A percentile compares a stretch with the other conserved stretches of the same genome.
Evolutionary conservation across 768 basidiomycete species (phyloP).

Genomic region (Strobilomyces dryophilus): DNA sequence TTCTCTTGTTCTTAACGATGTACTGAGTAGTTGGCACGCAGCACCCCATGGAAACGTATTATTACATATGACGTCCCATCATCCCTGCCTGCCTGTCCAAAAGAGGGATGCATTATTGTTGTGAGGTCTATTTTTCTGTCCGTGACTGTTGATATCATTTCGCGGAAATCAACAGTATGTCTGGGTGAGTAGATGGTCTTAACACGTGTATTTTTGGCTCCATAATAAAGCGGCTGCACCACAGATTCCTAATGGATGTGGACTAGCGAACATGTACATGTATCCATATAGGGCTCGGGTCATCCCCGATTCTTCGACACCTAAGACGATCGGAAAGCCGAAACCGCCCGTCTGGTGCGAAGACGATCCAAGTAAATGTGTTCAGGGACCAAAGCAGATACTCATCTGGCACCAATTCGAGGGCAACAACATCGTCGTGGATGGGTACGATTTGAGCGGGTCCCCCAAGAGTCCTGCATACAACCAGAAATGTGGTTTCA

Average conservation of each 20-base stretch:
- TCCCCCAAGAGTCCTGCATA: neutral
- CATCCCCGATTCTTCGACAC: neutral
- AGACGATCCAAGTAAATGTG: conserved; percentile 1
- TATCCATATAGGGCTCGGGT: neutral
- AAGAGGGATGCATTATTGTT: neutral
- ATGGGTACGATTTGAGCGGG: conserved; percentile 2
- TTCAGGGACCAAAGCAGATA: conserved; percentile 8
- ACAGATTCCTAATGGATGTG: conserved; percentile 9
- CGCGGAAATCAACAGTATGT: neutral
- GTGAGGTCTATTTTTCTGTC: conserved; percentile 4
- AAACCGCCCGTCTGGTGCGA: neutral
- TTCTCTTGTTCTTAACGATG: no score
- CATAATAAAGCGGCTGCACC: neutral
- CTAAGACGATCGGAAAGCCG: conserved; percentile 7
- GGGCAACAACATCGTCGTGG: conserved; percentile 3
- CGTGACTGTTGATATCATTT: neutral
- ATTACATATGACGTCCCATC: conserved; percentile 3
- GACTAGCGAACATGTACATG: conserved; percentile 7
- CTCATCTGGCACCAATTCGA: neutral
- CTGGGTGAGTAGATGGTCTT: conserved; percentile 9
- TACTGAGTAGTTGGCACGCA: neutral
- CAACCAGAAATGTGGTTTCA: conserved; percentile 13
- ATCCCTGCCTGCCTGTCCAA: conserved; percentile 4
- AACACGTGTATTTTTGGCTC: neutral
- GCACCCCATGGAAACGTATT: conserved; percentile 5